Evolutionary conservation across 2,329 filamentous ascomycete genomes (phyloP).

Genomic region (Aspergillus aculeatinus): DNA sequence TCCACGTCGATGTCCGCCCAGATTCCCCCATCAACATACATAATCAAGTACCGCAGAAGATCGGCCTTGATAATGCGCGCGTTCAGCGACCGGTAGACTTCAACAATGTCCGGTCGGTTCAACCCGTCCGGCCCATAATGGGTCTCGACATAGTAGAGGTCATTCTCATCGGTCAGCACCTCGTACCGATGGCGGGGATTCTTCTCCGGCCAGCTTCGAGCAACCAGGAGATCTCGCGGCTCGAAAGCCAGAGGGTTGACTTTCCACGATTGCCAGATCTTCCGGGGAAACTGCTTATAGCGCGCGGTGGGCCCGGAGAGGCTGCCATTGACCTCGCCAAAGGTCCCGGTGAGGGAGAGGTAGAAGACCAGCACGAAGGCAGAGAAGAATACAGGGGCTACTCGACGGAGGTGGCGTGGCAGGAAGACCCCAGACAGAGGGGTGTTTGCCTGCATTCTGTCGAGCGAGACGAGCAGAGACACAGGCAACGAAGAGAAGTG

Average conservation of each 20-base stretch:
- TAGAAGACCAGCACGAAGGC: constrained; percentile 6
- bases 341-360: constrained; percentile 3
- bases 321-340: neutral
- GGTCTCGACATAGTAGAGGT: constrained; percentile 65
- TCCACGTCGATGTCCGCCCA: constrained; percentile 63
- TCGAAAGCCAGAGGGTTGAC: constrained; percentile 66
- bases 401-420: constrained; percentile 2
- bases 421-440: constrained; percentile 3
- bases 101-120: constrained; percentile 65
- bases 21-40: constrained; percentile 64
- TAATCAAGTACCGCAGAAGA: constrained; percentile 64
- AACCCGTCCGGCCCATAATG: constrained; percentile 65
- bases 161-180: constrained; percentile 68
- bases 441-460: constrained; percentile 5
- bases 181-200: constrained; percentile 68
- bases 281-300: constrained; percentile 55
- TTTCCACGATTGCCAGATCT: constrained; percentile 79
- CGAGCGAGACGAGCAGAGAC: neutral
- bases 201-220: constrained; percentile 64
- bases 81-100: constrained; percentile 59
- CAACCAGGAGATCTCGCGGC: constrained; percentile 59
- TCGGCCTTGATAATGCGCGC: constrained; percentile 68
- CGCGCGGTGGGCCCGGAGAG: neutral
- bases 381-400: neutral
- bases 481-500: neutral